A percentile compares a stretch with the other conserved stretches of the same genome.
phyloP scores from a whole-genome alignment of 129 eudicot species.

The Escallonia rubra region DNA sequence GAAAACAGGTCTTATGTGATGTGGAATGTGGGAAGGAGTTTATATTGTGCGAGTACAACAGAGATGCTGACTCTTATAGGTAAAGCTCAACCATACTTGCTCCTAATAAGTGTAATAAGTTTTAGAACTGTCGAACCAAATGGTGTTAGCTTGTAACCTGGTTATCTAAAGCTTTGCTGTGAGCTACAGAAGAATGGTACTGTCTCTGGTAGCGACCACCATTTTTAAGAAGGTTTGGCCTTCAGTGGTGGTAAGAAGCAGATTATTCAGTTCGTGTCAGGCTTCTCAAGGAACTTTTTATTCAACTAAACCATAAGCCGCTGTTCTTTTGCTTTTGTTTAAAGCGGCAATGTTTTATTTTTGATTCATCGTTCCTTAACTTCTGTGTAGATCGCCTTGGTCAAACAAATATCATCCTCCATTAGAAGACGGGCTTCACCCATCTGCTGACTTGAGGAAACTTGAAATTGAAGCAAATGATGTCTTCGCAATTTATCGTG shows the following conservation, averaged over 20 bases:
- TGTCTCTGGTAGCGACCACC: not conserved
- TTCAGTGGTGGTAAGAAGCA: not conserved
- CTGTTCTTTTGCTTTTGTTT: not conserved
- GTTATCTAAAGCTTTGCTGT: too few species aligned
- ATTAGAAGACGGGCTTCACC: slow-evolving; percentile 76
- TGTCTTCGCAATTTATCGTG: slow-evolving; percentile 84
- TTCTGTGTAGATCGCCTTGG: slow-evolving; percentile 81
- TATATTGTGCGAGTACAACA: slow-evolving; percentile 88
- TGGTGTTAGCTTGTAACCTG: not conserved
- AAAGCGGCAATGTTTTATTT: not conserved
- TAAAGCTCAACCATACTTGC: slow-evolving; percentile 15
- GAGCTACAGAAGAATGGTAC: too few species aligned
- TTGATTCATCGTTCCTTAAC: not conserved
- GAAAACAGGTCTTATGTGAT: slow-evolving; percentile 77
- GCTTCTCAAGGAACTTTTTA: slow-evolving; percentile 3
- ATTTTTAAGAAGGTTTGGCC: not conserved
- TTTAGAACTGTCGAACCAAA: not conserved
- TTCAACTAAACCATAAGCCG: not conserved
- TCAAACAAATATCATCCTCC: slow-evolving; percentile 91
- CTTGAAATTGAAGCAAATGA: slow-evolving; percentile 98
- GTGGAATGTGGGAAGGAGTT: slow-evolving; percentile 76
- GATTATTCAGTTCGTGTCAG: not conserved
- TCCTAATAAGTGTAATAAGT: not conserved
- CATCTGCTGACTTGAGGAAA: slow-evolving; percentile 78
- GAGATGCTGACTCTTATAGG: slow-evolving; percentile 99